A percentile compares a stretch with the other conserved stretches of the same genome.
These are phyloP conservation scores for Caryopteris hybrid DNA, from an alignment of 305 asterid species.

Conservation along the genomic window DNA sequence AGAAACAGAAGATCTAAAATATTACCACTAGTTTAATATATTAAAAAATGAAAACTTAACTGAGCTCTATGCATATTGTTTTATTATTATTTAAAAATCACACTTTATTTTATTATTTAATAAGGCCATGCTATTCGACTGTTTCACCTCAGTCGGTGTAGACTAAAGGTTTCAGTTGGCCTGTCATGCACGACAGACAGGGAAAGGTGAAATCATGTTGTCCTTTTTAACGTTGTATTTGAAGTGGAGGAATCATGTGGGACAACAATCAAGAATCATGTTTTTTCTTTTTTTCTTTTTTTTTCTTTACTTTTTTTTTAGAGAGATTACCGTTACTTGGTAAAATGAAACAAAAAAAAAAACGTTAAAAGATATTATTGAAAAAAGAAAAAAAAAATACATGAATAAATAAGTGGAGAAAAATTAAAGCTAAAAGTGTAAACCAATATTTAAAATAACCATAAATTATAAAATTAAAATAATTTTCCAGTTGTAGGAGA, in stretches of 20 bases:
- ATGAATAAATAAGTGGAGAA: background rate
- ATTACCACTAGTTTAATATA: too few species aligned
- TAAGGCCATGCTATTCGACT: too few species aligned
- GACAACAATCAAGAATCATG: constrained; percentile 12
- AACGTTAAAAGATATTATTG: background rate
- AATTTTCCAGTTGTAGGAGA: background rate
- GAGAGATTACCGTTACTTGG: constrained; percentile 24
- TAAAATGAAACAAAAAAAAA: background rate
- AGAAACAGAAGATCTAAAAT: too few species aligned
- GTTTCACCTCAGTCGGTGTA: too few species aligned
- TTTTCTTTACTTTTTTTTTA: background rate
- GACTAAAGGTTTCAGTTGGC: constrained; percentile 10
- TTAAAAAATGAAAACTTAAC: too few species aligned
- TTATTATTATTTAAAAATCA: too few species aligned
- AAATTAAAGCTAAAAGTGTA: too few species aligned
- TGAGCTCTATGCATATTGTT: too few species aligned
- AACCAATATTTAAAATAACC: too few species aligned
- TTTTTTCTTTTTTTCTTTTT: background rate
- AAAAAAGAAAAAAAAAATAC: background rate
- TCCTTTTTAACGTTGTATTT: constrained; percentile 38
- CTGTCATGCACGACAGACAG: constrained; percentile 25
- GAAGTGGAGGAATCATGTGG: constrained; percentile 21
- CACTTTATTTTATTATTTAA: too few species aligned
- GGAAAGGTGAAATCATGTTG: constrained; percentile 34
- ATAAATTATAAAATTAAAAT: too few species aligned